Evolutionary conservation across 345 rosid species (phyloP), one percentile per base, ranked within the genome.

Genomic region (Gossypium sturtianum): DNA sequence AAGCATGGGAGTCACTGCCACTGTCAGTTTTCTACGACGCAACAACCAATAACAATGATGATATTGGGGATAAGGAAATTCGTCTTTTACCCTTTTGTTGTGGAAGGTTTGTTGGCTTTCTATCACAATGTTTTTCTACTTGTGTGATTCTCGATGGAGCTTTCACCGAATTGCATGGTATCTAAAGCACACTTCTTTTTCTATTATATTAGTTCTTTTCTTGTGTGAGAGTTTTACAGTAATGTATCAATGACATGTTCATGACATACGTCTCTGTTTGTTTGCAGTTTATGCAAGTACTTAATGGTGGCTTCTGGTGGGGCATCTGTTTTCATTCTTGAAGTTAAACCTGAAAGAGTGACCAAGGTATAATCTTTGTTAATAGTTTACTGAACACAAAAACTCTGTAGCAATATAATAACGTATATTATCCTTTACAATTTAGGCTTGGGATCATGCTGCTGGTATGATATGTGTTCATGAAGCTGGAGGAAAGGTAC

Each of bases 361-460:
- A 76, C 81, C 74, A 87, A 84, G 88, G 90, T 87, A 79, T 7
- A 62, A n/a, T 47, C n/a, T 49, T 57, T 34, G 53, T 54, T 71
- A 49, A 38, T 29, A 34, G 23, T 22, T 41, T 53, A 51, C 75
- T 22, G 7, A 56, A 43, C 48, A 47, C 8, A 19, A 12, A 52
- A n/a, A 20, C 44, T 15, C 12, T n/a, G 69, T 66, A 16, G 48
- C 65, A 47, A 43, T 38, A 29, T 34, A 19, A 75, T 64, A 27
- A 80, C 73, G 65, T 16, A 27, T 72, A 12, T 38, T 73, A 58
- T 75, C 41, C 45, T 61, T 70, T 49, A 57, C 63, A 29, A 29
- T 79, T 56, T 79, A 94, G 98, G 83, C 88, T 52, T 94, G 98
- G 98, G 97, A 94, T 84, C 98, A 92, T 87, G 98, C 97, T 81